Percentiles rank a stretch among this genome's conserved stretches.
Conservation (phyloP, 2,329 filamentous ascomycete species). For the Ambrosiella xylebori region DNA sequence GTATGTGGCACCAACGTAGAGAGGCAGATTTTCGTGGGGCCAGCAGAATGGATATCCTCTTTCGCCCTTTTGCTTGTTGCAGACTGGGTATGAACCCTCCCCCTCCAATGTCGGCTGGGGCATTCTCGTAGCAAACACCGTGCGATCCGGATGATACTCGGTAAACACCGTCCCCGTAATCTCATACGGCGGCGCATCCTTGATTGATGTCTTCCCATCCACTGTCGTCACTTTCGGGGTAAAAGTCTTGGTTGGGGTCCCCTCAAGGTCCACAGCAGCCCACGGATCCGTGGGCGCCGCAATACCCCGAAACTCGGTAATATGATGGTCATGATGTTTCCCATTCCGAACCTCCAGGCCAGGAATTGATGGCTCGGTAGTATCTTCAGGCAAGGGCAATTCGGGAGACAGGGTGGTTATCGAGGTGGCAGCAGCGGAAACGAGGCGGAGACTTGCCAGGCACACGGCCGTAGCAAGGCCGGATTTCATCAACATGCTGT, state of each 20-base stretch:
- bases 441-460: not conserved
- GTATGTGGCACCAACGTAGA: slow-evolving; percentile 31
- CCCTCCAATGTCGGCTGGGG: slow-evolving; percentile 27
- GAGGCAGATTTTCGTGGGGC: slow-evolving; percentile 26
- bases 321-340: not conserved
- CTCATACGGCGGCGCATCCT: slow-evolving; percentile 27
- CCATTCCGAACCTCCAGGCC: not conserved
- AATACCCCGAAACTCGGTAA: slow-evolving; percentile 10
- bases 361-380: not conserved
- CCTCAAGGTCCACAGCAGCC: slow-evolving; percentile 33
- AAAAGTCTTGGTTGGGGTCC: slow-evolving; percentile 27
- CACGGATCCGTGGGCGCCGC: slow-evolving; percentile 28
- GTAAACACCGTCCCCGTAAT: slow-evolving; percentile 29
- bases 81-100: slow-evolving; percentile 28
- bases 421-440: slow-evolving; percentile 2
- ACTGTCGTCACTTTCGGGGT: slow-evolving; percentile 32
- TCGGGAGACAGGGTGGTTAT: not conserved
- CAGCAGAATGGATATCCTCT: slow-evolving; percentile 34
- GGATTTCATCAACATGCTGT: not conserved
- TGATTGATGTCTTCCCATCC: slow-evolving; percentile 25
- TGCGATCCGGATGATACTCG: slow-evolving; percentile 22
- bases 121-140: slow-evolving; percentile 27
- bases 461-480: not conserved
- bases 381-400: not conserved
- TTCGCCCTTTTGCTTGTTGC: slow-evolving; percentile 30